Conservation (phyloP, 2,329 filamentous ascomycete genomes). For the Neofusicoccum parvum region DNA sequence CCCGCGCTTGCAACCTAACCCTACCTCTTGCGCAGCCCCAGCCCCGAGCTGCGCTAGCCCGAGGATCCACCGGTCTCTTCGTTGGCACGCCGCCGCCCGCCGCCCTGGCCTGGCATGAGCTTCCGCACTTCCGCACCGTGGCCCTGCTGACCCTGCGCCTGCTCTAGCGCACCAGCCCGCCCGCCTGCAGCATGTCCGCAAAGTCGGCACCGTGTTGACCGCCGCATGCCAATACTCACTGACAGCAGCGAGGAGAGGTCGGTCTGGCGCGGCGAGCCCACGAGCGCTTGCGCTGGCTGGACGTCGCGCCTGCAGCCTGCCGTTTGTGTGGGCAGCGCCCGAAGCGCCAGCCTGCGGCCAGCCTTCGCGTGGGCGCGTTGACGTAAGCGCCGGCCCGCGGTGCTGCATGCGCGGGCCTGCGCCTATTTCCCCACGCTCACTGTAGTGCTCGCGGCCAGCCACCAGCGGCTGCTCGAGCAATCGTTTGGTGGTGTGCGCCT, state of each 20-base stretch:
- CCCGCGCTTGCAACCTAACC: not conserved
- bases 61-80: slow-evolving; percentile 1
- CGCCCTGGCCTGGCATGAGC: not conserved
- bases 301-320: not conserved
- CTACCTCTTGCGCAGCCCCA: not conserved
- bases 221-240: not conserved
- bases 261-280: not conserved
- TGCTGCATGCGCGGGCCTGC: slow-evolving; percentile 10
- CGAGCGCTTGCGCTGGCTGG: not conserved
- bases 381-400: slow-evolving; percentile 11
- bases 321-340: not conserved
- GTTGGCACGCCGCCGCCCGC: slow-evolving; percentile 1
- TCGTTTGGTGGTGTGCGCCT: slow-evolving; percentile 3
- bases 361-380: slow-evolving; percentile 1
- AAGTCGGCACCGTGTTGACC: too few relatives aligned
- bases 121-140: slow-evolving; percentile 3
- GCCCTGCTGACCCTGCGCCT: not conserved
- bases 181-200: not conserved
- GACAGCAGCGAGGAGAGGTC: not conserved
- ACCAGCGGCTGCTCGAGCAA: slow-evolving; percentile 15
- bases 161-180: not conserved
- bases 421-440: slow-evolving; percentile 16
- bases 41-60: not conserved
- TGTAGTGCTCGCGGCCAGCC: slow-evolving; percentile 1
- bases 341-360: slow-evolving; percentile 9